Conservation (phyloP, 306 rosid genomes). For the Begonia peltatifolia region DNA sequence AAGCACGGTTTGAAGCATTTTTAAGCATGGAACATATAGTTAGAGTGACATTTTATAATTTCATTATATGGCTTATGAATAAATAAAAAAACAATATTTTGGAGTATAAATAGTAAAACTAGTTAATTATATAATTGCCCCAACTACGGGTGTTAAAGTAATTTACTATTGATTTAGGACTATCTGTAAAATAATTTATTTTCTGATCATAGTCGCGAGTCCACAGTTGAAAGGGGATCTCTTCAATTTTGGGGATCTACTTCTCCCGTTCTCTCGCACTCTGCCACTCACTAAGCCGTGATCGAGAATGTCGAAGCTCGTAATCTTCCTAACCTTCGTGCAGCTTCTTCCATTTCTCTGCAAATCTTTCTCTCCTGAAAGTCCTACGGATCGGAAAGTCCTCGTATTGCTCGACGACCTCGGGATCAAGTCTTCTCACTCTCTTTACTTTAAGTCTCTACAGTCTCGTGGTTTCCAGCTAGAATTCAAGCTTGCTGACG, state of each 20-base stretch:
- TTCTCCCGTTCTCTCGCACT: neutral
- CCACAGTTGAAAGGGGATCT: neutral
- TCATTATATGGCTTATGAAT: no score
- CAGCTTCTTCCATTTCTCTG: conserved; percentile 43
- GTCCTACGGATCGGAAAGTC: conserved; percentile 58
- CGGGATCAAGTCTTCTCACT: conserved; percentile 77
- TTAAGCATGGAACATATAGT: no score
- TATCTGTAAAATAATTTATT: no score
- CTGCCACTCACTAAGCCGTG: conserved; percentile 13
- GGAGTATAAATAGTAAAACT: no score
- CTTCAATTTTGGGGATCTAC: neutral
- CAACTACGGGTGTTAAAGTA: no score
- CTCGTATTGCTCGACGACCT: conserved; percentile 84
- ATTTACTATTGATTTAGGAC: no score
- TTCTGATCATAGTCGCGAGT: no score
- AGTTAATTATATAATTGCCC: no score
- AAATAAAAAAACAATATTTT: no score
- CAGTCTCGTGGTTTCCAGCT: conserved; percentile 88
- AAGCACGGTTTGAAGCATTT: no score
- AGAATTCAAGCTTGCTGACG: conserved; percentile 85
- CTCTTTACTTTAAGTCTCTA: conserved; percentile 65
- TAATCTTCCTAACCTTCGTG: conserved; percentile 32
- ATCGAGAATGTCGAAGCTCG: conserved; percentile 54
- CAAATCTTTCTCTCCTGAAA: conserved; percentile 54
- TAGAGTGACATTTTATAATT: no score